These are phyloP conservation scores for Fusarium sp. DNA, from an alignment of 2,329 filamentous ascomycete species.

Conservation along the genomic window DNA sequence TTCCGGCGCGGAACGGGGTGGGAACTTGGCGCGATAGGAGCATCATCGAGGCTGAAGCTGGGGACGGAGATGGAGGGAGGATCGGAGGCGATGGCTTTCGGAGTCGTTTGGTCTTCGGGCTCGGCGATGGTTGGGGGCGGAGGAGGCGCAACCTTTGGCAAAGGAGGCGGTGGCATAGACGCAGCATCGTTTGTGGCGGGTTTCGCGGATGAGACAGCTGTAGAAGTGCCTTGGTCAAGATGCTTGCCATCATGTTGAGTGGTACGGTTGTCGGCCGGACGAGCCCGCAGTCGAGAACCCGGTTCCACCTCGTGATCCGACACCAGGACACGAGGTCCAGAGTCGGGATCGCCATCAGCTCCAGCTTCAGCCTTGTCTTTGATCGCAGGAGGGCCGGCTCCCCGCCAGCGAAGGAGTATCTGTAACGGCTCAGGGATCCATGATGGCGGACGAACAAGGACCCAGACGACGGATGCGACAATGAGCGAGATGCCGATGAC, in stretches of 20 bases:
- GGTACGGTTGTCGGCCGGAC: constrained; percentile 40
- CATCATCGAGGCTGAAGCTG: constrained; percentile 56
- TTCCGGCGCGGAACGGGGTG: constrained; percentile 26
- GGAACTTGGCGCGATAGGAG: constrained; percentile 34
- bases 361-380: constrained; percentile 12
- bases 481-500: constrained; percentile 69
- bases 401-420: constrained; percentile 41
- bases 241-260: constrained; percentile 16
- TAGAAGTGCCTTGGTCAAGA: constrained; percentile 15
- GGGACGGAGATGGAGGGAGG: constrained; percentile 50
- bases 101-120: constrained; percentile 58
- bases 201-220: constrained; percentile 4
- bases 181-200: constrained; percentile 42
- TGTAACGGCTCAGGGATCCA: constrained; percentile 52
- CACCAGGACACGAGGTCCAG: constrained; percentile 34
- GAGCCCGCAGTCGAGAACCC: constrained; percentile 36
- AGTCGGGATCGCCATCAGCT: constrained; percentile 18
- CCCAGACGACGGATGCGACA: constrained; percentile 66
- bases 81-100: constrained; percentile 55
- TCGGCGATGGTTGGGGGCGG: constrained; percentile 37
- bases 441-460: constrained; percentile 63
- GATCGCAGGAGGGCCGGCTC: constrained; percentile 15
- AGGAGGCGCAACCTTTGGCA: constrained; percentile 44
- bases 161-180: constrained; percentile 52
- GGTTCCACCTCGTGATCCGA: constrained; percentile 42